Base-by-base conservation (phyloP, 352 stramenopile species). In the Pythium sp. region DNA sequence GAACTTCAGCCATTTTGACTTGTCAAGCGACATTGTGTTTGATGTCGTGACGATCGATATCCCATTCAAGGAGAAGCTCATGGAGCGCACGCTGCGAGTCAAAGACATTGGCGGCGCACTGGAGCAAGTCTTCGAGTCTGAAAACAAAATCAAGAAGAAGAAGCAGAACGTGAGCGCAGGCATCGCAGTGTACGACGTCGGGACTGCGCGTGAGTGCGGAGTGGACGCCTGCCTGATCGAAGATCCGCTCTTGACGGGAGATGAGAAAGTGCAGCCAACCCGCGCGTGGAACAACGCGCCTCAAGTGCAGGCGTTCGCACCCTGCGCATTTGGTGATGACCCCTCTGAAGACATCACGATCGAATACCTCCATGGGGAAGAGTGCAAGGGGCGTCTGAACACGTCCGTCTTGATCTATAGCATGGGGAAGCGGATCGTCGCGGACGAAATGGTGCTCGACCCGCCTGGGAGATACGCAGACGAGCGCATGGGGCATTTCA, bases 381-480 rank as follows among this genome's bases (percentile, higher is more conserved):
- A 59, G 26, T 84, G 75, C 47, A 71, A 60, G 36, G 47, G 47
- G 9, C 71, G 68, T 11, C 72, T 73, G 5, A 67, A 76, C 12
- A 74, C 75, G 36, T 83, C 77, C 1, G 76, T 89, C 70, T 68
- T 87, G 11, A 70, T 89, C 54, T 79, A 82, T 53, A 79, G 75
- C 46, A 71, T 86, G 22, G 74, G 58, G 5, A 80, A 76, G 28
- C 70, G 77, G 22, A 80, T 86, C 5, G 51, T 80, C 9, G 79
- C 71, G 2, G 76, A 84, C 49, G 60, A 72, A 1, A 64, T 85
- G 68, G 59, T 76, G 14, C 41, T 77, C 41, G 57, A 58, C 5
- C 57, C 61, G 3, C 24, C 41, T 15, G 20, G 24, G 1, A n/a
- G 20, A 12, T 38, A 30, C 3, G 46, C 55, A 26, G 36, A 54